A percentile compares a stretch with the other conserved stretches of the same genome.
Evolutionary conservation across 2,329 filamentous ascomycete genomes (phyloP).

Genomic region (Escovopsis weberi): DNA sequence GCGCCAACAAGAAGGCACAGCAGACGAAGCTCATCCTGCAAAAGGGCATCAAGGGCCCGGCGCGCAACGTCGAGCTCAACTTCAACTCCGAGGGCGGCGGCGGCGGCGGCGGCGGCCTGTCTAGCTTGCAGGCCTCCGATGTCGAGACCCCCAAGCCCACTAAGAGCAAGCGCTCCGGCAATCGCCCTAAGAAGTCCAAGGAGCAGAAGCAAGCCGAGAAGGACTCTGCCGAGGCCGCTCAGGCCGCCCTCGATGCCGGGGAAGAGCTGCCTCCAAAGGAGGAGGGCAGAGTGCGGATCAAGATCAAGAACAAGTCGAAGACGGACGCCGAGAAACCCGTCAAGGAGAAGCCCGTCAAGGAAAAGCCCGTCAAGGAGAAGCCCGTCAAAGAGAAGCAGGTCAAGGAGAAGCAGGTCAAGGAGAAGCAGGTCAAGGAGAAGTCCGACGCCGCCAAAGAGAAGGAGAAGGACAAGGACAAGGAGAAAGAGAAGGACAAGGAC

Average conservation of each 20-base stretch:
- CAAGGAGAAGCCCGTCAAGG: slow-evolving; percentile 9
- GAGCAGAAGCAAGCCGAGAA: slow-evolving; percentile 73
- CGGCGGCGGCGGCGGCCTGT: slow-evolving; percentile 55
- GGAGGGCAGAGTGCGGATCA: slow-evolving; percentile 47
- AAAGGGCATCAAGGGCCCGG: slow-evolving; percentile 70
- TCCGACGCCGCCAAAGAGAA: too few species aligned
- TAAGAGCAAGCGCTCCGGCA: slow-evolving; percentile 42
- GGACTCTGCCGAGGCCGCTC: slow-evolving; percentile 71
- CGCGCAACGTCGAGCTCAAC: slow-evolving; percentile 57
- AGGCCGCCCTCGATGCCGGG: slow-evolving; percentile 67
- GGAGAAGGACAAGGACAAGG: too few species aligned
- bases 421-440: too few species aligned
- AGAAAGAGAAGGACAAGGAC: too few species aligned
- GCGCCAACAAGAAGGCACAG: slow-evolving; percentile 83
- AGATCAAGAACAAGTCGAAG: slow-evolving; percentile 40
- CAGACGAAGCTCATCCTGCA: slow-evolving; percentile 79
- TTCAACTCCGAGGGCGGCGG: slow-evolving; percentile 34
- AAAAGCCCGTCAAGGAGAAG: too few species aligned
- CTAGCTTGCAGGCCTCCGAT: slow-evolving; percentile 62
- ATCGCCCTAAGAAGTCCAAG: slow-evolving; percentile 80
- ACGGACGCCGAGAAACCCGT: slow-evolving; percentile 27
- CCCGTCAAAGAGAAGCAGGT: too few species aligned
- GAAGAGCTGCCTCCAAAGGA: slow-evolving; percentile 51
- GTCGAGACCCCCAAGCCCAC: slow-evolving; percentile 32
- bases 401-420: too few species aligned